A percentile compares a stretch with the other conserved stretches of the same genome.
phyloP scores from a whole-genome alignment of 2,329 filamentous ascomycete genomes.

The Neurospora sp. region DNA sequence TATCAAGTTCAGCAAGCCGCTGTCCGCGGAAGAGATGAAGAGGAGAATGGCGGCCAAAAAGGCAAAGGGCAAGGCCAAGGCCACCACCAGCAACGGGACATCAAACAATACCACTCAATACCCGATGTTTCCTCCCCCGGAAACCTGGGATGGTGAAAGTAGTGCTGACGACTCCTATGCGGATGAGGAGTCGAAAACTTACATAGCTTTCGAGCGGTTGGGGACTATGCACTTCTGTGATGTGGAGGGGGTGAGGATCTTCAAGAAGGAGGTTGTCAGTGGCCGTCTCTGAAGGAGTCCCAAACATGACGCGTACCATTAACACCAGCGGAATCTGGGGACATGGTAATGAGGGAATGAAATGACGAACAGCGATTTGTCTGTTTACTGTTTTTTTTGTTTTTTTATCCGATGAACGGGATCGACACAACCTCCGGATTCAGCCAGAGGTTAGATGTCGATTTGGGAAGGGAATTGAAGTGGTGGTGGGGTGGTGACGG shows the following conservation, averaged over 20 bases:
- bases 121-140: slow-evolving; percentile 18
- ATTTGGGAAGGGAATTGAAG: neutral
- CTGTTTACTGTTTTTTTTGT: neutral
- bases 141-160: slow-evolving; percentile 18
- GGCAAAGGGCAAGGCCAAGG: slow-evolving; percentile 19
- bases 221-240: slow-evolving; percentile 34
- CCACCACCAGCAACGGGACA: slow-evolving; percentile 1
- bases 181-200: slow-evolving; percentile 15
- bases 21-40: slow-evolving; percentile 15
- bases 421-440: neutral
- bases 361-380: neutral
- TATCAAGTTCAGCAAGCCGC: slow-evolving; percentile 25
- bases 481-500: neutral
- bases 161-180: slow-evolving; percentile 27
- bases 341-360: neutral
- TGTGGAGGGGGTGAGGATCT: slow-evolving; percentile 41
- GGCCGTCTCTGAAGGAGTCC: slow-evolving; percentile 27
- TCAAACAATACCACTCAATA: slow-evolving; percentile 12
- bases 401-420: neutral
- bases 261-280: slow-evolving; percentile 44
- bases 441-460: neutral
- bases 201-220: slow-evolving; percentile 23
- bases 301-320: neutral
- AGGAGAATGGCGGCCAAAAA: slow-evolving; percentile 28
- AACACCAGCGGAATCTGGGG: neutral